Percentiles rank a stretch among this genome's conserved stretches.
Conservation (phyloP, 441 rosid genomes). For the Euphorbia schlechtendalii region DNA sequence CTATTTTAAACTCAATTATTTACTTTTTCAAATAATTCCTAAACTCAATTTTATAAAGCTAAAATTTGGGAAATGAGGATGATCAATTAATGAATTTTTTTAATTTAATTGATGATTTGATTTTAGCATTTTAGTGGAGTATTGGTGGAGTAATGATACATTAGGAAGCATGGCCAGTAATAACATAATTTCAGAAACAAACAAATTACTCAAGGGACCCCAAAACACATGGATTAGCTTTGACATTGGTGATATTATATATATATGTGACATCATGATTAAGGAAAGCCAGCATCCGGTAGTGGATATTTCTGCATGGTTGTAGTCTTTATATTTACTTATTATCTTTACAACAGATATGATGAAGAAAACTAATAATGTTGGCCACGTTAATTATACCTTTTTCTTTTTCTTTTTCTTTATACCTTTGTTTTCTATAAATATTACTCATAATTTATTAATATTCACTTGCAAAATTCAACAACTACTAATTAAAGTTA, state of each 20-base stretch:
- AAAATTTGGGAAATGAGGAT: too few relatives aligned
- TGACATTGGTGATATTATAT: constrained; percentile 24
- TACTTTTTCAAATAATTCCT: too few relatives aligned
- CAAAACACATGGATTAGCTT: constrained; percentile 33
- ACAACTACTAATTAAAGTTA: too few relatives aligned
- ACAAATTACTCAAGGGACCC: background rate
- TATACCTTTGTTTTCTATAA: too few relatives aligned
- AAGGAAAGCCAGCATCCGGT: constrained; percentile 19
- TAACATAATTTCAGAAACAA: too few relatives aligned
- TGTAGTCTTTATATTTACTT: background rate
- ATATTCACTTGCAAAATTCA: too few relatives aligned
- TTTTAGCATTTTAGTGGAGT: too few relatives aligned
- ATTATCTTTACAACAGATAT: background rate
- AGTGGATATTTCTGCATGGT: constrained; percentile 13
- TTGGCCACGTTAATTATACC: background rate
- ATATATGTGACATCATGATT: constrained; percentile 34
- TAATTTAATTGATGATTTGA: too few relatives aligned
- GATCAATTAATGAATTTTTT: too few relatives aligned
- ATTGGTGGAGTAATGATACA: background rate
- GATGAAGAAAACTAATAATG: constrained; percentile 9
- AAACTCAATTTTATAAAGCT: too few relatives aligned
- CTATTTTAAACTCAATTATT: too few relatives aligned
- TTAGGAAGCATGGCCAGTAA: background rate
- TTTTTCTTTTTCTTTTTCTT: background rate
- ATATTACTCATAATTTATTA: too few relatives aligned